Base-by-base conservation (phyloP, 2,329 filamentous ascomycete genomes). In the Epichloe sylvatica region DNA sequence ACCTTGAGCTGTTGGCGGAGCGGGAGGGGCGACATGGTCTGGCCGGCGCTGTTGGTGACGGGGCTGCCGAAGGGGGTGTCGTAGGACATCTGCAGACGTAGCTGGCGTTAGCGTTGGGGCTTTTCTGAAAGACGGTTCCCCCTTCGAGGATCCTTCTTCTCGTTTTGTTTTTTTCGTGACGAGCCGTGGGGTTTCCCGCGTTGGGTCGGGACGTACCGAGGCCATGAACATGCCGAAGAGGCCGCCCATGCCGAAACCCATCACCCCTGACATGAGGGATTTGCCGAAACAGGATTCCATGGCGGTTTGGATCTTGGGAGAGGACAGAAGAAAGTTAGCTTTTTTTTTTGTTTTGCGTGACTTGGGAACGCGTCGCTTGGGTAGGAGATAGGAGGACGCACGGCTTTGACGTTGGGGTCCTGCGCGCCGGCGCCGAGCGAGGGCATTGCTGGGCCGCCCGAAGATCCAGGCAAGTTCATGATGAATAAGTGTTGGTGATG, bases 151-250 rank as follows among this genome's bases (percentile, higher is more conserved):
- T 6, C 23, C 5, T 2, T 5, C 5, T 2, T 5, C 5, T 23
- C 4, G 4, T 23, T 23, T 23, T 23, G 4, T 21, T 21, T 21
- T 21, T 7, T 23, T 23, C 5, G 17, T 19, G 17, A 19, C 17
- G 17, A 19, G 17, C 17, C 17, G 17, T 19, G 17, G 17, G 17
- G 17, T 19, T 19, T 19, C 17, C 17, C 17, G 17, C n/a, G n/a
- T n/a, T n/a, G n/a, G n/a, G n/a, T n/a, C n/a, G n/a, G n/a, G n/a
- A 23, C 84, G 55, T 81, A 94, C 88, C 62, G 86, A 92, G 52
- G 90, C 88, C 91, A 97, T 98, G 74, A 98, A 98, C 60, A 97
- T 77, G 58, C 92, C 92, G 59, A 98, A 98, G 41, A 94, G 74
- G 60, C 89, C 92, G 54, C 92, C 92, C 56, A 98, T 83, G 37